Percentiles rank a stretch among this genome's conserved stretches.
phyloP scores from a whole-genome alignment of 345 rosid species.

The Dimocarpus longan region DNA sequence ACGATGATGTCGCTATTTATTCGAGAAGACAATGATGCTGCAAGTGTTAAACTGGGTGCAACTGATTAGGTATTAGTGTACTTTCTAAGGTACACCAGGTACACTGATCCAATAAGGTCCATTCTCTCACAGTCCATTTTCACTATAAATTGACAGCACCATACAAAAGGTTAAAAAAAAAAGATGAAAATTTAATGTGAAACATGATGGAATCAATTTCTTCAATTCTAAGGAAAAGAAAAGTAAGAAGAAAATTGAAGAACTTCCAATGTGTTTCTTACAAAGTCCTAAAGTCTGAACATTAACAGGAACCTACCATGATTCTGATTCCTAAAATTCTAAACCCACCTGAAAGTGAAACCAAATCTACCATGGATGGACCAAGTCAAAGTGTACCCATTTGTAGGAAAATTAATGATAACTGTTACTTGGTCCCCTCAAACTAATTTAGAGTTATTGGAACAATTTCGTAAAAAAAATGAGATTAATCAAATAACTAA shows the following conservation, averaged over 20 bases:
- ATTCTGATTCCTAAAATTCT: background rate
- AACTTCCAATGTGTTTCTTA: background rate
- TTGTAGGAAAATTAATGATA: background rate
- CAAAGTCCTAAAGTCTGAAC: background rate
- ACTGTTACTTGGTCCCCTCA: background rate
- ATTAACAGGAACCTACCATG: background rate
- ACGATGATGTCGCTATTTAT: too few species aligned
- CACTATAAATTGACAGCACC: background rate
- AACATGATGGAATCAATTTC: background rate
- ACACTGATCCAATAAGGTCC: background rate
- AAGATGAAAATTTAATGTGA: background rate
- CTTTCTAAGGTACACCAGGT: slow-evolving; percentile 1
- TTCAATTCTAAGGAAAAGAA: background rate
- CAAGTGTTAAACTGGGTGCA: background rate
- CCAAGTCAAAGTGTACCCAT: background rate
- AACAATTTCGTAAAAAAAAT: slow-evolving; percentile 10
- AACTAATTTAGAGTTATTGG: background rate
- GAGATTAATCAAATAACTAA: background rate
- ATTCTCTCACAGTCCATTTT: background rate
- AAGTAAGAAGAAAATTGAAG: background rate
- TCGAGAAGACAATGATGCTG: background rate
- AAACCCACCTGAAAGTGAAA: slow-evolving; percentile 19
- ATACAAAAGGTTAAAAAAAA: background rate
- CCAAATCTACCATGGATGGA: slow-evolving; percentile 16
- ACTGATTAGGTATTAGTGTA: background rate